A percentile compares a stretch with the other conserved stretches of the same genome.
Evolutionary conservation across 768 basidiomycete genomes (phyloP).

Genomic region (Cantharellus cinnabarinus): DNA sequence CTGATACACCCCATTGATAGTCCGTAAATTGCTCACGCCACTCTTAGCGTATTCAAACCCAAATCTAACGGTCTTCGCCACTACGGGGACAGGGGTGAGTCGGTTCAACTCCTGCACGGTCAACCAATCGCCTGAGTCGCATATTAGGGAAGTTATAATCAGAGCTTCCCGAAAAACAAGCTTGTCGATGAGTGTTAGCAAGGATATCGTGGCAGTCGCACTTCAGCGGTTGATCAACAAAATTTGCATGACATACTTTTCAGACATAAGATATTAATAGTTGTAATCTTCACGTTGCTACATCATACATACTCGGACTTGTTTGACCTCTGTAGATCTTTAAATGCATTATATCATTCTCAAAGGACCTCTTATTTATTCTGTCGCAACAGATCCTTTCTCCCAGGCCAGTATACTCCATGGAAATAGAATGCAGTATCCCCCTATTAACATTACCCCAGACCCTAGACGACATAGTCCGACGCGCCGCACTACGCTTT

Average conservation of each 20-base stretch:
- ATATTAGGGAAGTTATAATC: conserved; percentile 10
- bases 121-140: neutral
- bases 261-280: too few species aligned
- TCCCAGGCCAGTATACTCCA: neutral
- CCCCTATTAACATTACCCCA: too few species aligned
- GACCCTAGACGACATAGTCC: too few species aligned
- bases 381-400: neutral
- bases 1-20: neutral
- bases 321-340: too few species aligned
- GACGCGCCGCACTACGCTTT: too few species aligned
- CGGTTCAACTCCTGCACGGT: neutral
- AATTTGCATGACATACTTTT: too few species aligned
- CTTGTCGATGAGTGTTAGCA: conserved; percentile 23
- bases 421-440: too few species aligned
- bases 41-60: conserved; percentile 63
- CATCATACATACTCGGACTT: too few species aligned
- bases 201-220: too few species aligned
- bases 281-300: too few species aligned
- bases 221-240: too few species aligned
- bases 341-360: neutral
- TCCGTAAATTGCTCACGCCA: conserved; percentile 16
- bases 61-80: conserved; percentile 31
- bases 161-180: conserved; percentile 48
- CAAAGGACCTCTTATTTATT: neutral
- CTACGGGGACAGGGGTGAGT: neutral